Percentiles rank a stretch among this genome's conserved stretches.
phyloP scores from a whole-genome alignment of 306 rosid species.

The Dryas drummondii region DNA sequence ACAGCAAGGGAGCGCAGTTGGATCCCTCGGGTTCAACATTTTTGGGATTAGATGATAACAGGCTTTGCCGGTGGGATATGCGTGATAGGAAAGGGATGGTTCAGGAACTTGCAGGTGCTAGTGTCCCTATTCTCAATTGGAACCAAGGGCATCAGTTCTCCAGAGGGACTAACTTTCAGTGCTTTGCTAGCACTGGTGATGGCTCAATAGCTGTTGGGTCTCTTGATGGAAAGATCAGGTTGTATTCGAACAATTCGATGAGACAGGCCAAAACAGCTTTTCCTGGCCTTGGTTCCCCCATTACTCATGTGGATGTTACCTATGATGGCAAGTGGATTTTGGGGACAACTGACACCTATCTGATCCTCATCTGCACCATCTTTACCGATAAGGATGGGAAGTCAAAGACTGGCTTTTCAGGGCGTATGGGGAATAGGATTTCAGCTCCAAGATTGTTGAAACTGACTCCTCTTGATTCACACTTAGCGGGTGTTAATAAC shows the following conservation, averaged over 20 bases:
- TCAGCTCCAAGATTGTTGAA: constrained; percentile 94
- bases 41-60: constrained; percentile 89
- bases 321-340: constrained; percentile 95
- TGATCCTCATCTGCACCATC: constrained; percentile 75
- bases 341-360: constrained; percentile 84
- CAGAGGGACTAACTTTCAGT: constrained; percentile 90
- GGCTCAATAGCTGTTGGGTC: constrained; percentile 97
- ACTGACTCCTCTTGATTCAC: constrained; percentile 90
- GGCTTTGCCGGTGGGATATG: constrained; percentile 99
- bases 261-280: constrained; percentile 91
- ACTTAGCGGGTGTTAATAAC: constrained; percentile 79
- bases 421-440: constrained; percentile 91
- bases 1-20: constrained; percentile 84
- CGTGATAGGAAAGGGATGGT: constrained; percentile 89
- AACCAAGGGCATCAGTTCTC: constrained; percentile 94
- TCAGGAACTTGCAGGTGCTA: constrained; percentile 69
- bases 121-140: constrained; percentile 80
- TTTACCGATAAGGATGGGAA: constrained; percentile 87
- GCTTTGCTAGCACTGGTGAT: constrained; percentile 96
- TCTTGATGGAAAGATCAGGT: constrained; percentile 86
- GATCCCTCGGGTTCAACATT: constrained; percentile 96
- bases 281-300: constrained; percentile 96
- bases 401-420: constrained; percentile 76
- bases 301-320: constrained; percentile 93
- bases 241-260: constrained; percentile 85